Evolutionary conservation across 495 filamentous ascomycete genomes (phyloP).

Genomic region (Talaromyces adpressus): DNA sequence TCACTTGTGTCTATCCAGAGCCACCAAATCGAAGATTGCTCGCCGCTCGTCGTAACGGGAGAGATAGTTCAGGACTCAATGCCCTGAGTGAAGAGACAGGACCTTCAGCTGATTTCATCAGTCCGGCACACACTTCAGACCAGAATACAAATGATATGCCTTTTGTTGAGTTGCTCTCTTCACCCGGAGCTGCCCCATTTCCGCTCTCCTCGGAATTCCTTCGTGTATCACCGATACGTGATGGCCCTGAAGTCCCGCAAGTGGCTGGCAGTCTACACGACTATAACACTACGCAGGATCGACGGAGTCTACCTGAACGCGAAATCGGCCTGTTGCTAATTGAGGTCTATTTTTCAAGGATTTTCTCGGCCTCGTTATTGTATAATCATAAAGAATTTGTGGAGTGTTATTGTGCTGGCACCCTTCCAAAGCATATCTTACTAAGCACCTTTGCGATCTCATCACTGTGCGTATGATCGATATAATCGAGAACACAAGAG

Average conservation of each 20-base stretch:
- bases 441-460: conserved; percentile 1
- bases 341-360: neutral
- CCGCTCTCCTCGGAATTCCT: neutral
- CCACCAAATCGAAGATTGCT: conserved; percentile 3
- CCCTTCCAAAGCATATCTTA: neutral
- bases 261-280: neutral
- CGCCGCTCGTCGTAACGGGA: neutral
- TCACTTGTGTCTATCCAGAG: neutral
- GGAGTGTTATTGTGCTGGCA: conserved; percentile 1
- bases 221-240: neutral
- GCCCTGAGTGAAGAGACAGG: neutral
- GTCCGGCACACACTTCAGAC: neutral
- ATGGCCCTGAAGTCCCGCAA: too few relatives aligned
- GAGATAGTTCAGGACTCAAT: neutral
- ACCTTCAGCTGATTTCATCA: neutral
- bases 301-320: neutral
- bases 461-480: conserved; percentile 2
- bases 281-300: neutral
- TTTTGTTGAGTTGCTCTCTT: neutral
- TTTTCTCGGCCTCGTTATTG: neutral
- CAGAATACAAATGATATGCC: neutral
- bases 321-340: neutral
- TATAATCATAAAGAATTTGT: neutral
- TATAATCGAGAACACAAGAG: neutral
- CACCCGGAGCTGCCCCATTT: neutral